Evolutionary conservation across 495 filamentous ascomycete genomes (phyloP), one percentile per base, ranked within the genome.

Genomic region (Achaetomiella virescens): DNA sequence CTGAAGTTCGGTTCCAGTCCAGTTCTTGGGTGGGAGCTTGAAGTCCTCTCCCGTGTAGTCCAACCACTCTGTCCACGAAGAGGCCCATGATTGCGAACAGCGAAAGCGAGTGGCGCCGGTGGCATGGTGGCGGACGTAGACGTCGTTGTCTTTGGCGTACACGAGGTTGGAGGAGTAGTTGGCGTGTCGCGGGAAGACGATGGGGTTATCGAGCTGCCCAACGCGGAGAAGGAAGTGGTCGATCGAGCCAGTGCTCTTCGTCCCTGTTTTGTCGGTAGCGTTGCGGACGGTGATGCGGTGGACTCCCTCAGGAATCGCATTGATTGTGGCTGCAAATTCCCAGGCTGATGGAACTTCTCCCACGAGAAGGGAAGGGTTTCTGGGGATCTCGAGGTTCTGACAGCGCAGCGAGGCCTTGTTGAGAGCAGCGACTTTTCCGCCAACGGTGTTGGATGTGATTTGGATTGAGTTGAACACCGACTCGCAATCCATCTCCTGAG

Each of bases 241-340:
- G 3, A 73, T 76, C 11, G 48, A 54, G 8, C 60, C 62, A 2
- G 54, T 56, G 36, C 54, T 48, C 15, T 21, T 41, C 17, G 44
- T 57, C 22, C 71, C 67, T 33, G 70, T 64, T 5, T 49, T 62
- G 18, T 68, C 71, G 3, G 76, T 76, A 15, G 78, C 80, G 48
- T 87, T 88, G 3, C 41, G 78, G 48, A 89, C 70, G 0, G 82
- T 85, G 52, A 86, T 62, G n/a, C 70, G 63, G 60, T 88, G 85
- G n/a, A 88, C 66, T 25, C 85, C 84, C 7, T 82, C 78, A 9
- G 65, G 71, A 17, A 68, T 48, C 15, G 36, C 37, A 12, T 54
- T 58, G 42, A 88, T 53, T 22, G 74, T 81, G 1, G 75, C 81
- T 10, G 52, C 33, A 68, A 77, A 83, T 3, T 62, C 71, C 79